These are phyloP conservation scores for Ceratopteris richardii DNA, from an alignment of 75 land plant species.

Conservation along the genomic window DNA sequence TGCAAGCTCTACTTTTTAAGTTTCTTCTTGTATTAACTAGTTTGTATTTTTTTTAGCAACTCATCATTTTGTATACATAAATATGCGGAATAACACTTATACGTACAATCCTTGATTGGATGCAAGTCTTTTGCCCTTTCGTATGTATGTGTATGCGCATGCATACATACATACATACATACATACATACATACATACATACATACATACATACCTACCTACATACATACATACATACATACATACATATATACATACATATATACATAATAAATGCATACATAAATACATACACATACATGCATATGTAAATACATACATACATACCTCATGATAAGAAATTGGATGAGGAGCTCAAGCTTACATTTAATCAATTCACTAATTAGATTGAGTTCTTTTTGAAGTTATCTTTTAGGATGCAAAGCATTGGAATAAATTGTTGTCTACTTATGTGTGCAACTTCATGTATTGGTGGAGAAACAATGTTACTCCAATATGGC, in stretches of 20 bases:
- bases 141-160: neutral
- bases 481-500: conserved; percentile 61
- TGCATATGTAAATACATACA: too few species aligned
- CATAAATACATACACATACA: too few species aligned
- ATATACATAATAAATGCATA: too few species aligned
- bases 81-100: conserved; percentile 63
- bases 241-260: neutral
- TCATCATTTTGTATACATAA: conserved; percentile 75
- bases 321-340: neutral
- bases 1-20: conserved; percentile 40
- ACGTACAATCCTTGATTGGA: conserved; percentile 20
- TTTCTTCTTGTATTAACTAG: conserved; percentile 79
- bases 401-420: conserved; percentile 75
- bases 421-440: conserved; percentile 68
- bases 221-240: neutral
- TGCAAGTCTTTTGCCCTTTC: neutral
- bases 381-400: conserved; percentile 65
- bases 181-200: neutral
- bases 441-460: conserved; percentile 58
- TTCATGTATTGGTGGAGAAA: conserved; percentile 57
- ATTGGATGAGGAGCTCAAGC: neutral
- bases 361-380: too few species aligned
- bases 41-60: conserved; percentile 83
- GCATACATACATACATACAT: neutral
- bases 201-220: too few species aligned